A percentile compares a stretch with the other conserved stretches of the same genome.
phyloP scores from a whole-genome alignment of 177 flowering plant species.

The Vitis hybrid region DNA sequence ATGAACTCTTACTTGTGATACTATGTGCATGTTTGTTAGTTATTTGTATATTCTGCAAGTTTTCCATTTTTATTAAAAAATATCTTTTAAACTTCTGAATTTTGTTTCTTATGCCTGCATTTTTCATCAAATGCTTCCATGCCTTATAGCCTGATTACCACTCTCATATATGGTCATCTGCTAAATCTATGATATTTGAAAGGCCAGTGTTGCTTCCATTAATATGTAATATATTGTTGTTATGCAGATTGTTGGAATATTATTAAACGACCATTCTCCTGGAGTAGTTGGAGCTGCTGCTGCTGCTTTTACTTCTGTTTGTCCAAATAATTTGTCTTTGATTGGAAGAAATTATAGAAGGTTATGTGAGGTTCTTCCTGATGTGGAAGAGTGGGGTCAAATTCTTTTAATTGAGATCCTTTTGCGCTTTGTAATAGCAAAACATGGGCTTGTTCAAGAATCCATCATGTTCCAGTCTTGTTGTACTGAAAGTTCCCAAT shows the following conservation, averaged over 20 bases:
- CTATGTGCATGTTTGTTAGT: background rate
- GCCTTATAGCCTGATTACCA: background rate
- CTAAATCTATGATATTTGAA: background rate
- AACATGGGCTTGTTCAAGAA: slow-evolving; percentile 80
- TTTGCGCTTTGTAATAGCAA: slow-evolving; percentile 78
- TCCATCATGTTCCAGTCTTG: slow-evolving; percentile 60
- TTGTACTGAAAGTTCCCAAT: slow-evolving; percentile 21
- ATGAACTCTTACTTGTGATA: too few species aligned
- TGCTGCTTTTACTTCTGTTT: slow-evolving; percentile 77
- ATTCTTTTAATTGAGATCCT: slow-evolving; percentile 79
- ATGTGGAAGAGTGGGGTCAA: slow-evolving; percentile 99
- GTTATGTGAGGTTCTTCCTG: slow-evolving; percentile 89
- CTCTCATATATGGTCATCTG: background rate
- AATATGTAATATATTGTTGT: background rate
- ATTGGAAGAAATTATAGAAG: slow-evolving; percentile 67
- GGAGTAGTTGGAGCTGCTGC: slow-evolving; percentile 99
- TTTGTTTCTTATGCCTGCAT: background rate
- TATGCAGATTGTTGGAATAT: slow-evolving; percentile 75
- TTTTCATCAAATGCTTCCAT: background rate
- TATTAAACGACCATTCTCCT: slow-evolving; percentile 83
- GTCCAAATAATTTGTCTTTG: slow-evolving; percentile 72
- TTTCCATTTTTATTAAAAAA: background rate
- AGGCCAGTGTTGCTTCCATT: background rate
- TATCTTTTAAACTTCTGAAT: background rate
- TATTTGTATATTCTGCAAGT: background rate